These are phyloP conservation scores for Stemphylium vesicarium DNA, from an alignment of 2,329 filamentous ascomycete species.

Conservation along the genomic window DNA sequence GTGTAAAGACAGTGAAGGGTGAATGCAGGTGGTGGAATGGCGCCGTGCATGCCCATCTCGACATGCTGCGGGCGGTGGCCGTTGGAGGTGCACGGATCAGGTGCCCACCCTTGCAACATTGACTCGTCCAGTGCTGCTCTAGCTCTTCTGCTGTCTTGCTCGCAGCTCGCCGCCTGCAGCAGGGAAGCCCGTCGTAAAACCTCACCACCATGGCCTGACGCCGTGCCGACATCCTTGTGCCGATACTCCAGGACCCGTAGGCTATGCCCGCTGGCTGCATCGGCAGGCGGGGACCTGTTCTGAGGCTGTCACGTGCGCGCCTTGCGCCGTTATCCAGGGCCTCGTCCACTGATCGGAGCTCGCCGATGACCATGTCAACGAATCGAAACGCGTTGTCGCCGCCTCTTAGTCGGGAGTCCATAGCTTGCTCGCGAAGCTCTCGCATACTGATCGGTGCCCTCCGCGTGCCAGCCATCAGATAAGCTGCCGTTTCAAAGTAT, in stretches of 20 bases:
- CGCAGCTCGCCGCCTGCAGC: background rate
- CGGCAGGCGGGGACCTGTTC: conserved; percentile 16
- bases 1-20: conserved; percentile 8
- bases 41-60: conserved; percentile 11
- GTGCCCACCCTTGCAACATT: conserved; percentile 2
- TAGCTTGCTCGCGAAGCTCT: conserved; percentile 33
- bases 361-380: conserved; percentile 43
- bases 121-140: background rate
- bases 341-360: conserved; percentile 35
- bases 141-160: too few relatives aligned
- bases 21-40: conserved; percentile 6
- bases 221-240: conserved; percentile 20
- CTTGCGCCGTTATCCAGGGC: conserved; percentile 24
- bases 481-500: conserved; percentile 34
- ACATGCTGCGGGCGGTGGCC: conserved; percentile 12
- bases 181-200: background rate
- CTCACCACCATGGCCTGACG: conserved; percentile 36
- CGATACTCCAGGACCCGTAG: conserved; percentile 11
- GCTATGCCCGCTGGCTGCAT: conserved; percentile 13
- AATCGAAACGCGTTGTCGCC: conserved; percentile 32
- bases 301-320: conserved; percentile 31
- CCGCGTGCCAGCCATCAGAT: conserved; percentile 40
- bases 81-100: conserved; percentile 10
- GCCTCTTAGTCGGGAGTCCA: conserved; percentile 28
- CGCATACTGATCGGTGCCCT: conserved; percentile 40